These are phyloP conservation scores for Termitomyces sp. DNA, from an alignment of 768 basidiomycete species.

Conservation along the genomic window DNA sequence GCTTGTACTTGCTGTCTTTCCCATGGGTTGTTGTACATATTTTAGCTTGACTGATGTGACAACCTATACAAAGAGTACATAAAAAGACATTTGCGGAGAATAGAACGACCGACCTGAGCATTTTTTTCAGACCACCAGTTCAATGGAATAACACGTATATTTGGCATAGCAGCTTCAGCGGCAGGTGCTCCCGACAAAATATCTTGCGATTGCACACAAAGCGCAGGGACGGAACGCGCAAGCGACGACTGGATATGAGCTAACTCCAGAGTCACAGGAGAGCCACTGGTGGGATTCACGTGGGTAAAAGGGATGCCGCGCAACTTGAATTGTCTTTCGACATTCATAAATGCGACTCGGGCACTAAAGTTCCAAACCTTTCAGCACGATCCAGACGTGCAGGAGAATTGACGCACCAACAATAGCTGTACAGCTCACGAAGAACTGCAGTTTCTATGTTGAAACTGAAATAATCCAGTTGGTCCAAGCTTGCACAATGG, in stretches of 20 bases:
- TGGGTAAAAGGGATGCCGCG: slow-evolving; percentile 75
- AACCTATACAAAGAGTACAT: slow-evolving; percentile 37
- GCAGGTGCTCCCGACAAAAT: slow-evolving; percentile 82
- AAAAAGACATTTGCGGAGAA: background rate
- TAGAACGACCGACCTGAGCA: slow-evolving; percentile 38
- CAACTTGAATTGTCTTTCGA: slow-evolving; percentile 83
- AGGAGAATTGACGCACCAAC: slow-evolving; percentile 49
- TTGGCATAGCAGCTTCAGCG: slow-evolving; percentile 89
- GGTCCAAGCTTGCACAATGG: background rate
- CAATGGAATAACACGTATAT: slow-evolving; percentile 81
- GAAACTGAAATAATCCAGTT: slow-evolving; percentile 41
- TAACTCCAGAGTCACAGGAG: slow-evolving; percentile 39
- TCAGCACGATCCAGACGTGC: background rate
- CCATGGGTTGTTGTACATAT: slow-evolving; percentile 83
- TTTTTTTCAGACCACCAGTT: slow-evolving; percentile 89
- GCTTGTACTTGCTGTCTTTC: slow-evolving; percentile 57
- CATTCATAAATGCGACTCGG: slow-evolving; percentile 83
- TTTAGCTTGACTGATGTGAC: slow-evolving; percentile 89
- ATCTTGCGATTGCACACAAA: slow-evolving; percentile 78
- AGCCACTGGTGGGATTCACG: slow-evolving; percentile 52
- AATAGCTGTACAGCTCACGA: slow-evolving; percentile 80
- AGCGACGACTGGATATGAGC: slow-evolving; percentile 66
- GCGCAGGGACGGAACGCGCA: slow-evolving; percentile 72
- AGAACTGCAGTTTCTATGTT: slow-evolving; percentile 68
- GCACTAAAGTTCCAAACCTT: slow-evolving; percentile 44